Base-by-base conservation (phyloP, 768 basidiomycete species). In the Gloeophyllum trabeum region DNA sequence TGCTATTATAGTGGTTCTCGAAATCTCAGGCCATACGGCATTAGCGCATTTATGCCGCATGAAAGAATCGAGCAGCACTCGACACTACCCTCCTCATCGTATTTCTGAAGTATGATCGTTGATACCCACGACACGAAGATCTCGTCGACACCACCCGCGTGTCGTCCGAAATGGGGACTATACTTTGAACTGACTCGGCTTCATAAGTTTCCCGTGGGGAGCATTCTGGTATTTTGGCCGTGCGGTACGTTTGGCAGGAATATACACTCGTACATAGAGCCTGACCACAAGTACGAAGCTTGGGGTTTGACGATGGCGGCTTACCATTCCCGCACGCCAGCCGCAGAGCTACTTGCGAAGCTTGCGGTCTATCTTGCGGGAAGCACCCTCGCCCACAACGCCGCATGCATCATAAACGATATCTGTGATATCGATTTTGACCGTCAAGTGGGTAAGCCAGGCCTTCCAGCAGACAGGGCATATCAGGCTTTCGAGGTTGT, bases 231-330 rank as follows among this genome's bases (percentile, higher is more conserved):
- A 7, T 37, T 37, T 21, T 37, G 36, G 36, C 36, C 36, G 7
- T 37, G 7, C 20, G 36, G 28, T 32, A 16, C 10, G 28, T 16
- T n/a, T 32, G 10, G 16, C 28, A 10, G 10, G 10, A 32, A 10
- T 10, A 10, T 10, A 10, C 10, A 32, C 10, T 32, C 10, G 10
- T 16, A 16, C 16, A n/a, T n/a, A n/a, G n/a, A 32, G 28, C 16
- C 28, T 32, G 28, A 32, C 28, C 28, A 10, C 16, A 10, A 32
- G 10, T 32, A n/a, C n/a, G n/a, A 10, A 44, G 39, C 52, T 24
- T 74, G 70, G 69, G 70, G 67, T 4, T 53, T 71, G 19, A 75
- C 71, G 1, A 70, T 75, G 70, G 69, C 68, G n/a, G n/a, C n/a
- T n/a, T n/a, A n/a, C n/a, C n/a, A n/a, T n/a, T n/a, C n/a, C n/a